Evolutionary conservation across 2,329 filamentous ascomycete genomes (phyloP).

Genomic region (Blastomyces gilchristii): DNA sequence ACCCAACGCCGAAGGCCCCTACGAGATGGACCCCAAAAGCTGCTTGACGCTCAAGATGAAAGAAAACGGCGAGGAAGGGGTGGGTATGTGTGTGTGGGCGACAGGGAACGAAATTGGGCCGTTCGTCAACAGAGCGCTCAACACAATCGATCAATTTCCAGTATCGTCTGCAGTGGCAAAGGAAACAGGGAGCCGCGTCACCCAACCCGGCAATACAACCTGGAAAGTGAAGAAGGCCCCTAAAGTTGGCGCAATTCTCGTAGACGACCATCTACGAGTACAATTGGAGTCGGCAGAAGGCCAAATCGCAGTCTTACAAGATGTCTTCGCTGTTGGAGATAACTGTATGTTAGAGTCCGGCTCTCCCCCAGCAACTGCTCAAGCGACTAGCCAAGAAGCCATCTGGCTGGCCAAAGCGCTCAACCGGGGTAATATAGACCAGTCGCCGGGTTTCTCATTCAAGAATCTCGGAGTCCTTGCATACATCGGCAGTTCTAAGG

Average conservation of each 20-base stretch:
- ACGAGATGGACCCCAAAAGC: conserved; percentile 35
- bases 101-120: conserved; percentile 49
- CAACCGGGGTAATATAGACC: conserved; percentile 39
- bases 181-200: conserved; percentile 1
- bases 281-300: conserved; percentile 37
- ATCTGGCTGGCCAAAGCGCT: conserved; percentile 47
- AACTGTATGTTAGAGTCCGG: conserved; percentile 45
- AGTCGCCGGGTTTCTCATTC: conserved; percentile 41
- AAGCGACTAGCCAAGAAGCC: conserved; percentile 50
- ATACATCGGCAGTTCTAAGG: conserved; percentile 49
- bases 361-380: conserved; percentile 47
- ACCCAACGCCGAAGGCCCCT: conserved; percentile 31
- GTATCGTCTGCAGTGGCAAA: conserved; percentile 11
- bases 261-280: conserved; percentile 47
- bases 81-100: conserved; percentile 53
- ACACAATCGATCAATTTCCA: conserved; percentile 12
- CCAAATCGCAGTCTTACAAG: conserved; percentile 36
- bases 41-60: conserved; percentile 44
- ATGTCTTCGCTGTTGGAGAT: conserved; percentile 49
- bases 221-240: conserved; percentile 45
- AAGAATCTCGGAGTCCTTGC: conserved; percentile 50
- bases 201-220: conserved; percentile 14
- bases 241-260: conserved; percentile 41
- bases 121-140: conserved; percentile 40
- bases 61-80: conserved; percentile 48